Evolutionary conservation across 768 basidiomycete species (phyloP), one percentile per base, ranked within the genome.

Genomic region (Heimioporus sp.): DNA sequence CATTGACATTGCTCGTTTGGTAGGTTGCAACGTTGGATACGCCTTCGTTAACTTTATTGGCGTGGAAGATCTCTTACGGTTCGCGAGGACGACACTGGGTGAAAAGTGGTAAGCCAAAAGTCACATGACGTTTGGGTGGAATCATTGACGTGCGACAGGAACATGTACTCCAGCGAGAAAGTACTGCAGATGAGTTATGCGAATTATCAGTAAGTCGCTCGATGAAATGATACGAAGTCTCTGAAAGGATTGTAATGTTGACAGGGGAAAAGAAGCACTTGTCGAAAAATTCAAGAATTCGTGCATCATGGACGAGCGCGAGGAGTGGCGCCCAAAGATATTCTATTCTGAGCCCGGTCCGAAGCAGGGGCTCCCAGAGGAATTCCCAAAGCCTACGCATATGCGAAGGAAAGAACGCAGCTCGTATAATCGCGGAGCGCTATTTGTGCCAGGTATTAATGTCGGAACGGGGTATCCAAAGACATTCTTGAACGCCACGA

Each of bases 261-360:
- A 21, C 60, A 88, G 89, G 73, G 92, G 92, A 43, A 95, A 95
- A 66, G 90, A 92, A 69, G 87, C 91, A 1, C 80, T 92, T 36
- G 84, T 95, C 44, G 90, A 91, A 66, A 92, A 94, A 69, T 95
- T 95, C 78, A 89, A 90, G 65, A 94, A 93, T 62, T 92, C 90
- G 24, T 78, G 84, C 48, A 90, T 93, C 52, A 92, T 94, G 89
- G 90, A 93, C 68, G 88, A 91, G 65, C 80, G 80, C 32, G 85
- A 86, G 63, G 78, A 80, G 13, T 92, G 89, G 86, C 81, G 87
- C 20, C 92, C 92, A 4, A 87, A 89, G 62, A 90, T 94, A 49
- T 91, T 89, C 67, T 85, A 84, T 64, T 87, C 90, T 28, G 78
- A 79, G 10, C 68, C 76, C 38, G 92, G 92, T 3, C 79, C 81